Conservation (phyloP, 768 basidiomycete species). For the Rhodotorula toruloides region DNA sequence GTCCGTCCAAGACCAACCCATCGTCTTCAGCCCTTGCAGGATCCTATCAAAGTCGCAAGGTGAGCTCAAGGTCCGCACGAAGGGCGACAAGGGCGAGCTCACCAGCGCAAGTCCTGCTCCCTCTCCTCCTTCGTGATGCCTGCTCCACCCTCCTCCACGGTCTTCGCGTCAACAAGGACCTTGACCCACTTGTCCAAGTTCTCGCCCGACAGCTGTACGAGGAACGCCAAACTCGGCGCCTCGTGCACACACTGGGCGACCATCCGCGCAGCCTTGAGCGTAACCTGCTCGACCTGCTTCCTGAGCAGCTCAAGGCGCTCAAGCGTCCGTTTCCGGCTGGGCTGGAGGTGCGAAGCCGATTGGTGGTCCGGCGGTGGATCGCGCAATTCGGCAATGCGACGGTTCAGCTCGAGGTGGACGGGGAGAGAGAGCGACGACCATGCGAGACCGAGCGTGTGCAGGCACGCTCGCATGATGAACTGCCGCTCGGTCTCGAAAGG, state of each 20-base stretch:
- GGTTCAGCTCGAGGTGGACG: conserved; percentile 24
- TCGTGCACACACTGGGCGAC: conserved; percentile 30
- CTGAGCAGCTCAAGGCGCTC: conserved; percentile 21
- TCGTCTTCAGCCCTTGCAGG: conserved; percentile 28
- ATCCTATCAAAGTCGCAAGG: conserved; percentile 8
- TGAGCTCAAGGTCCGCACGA: too few species aligned
- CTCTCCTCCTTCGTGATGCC: conserved; percentile 24
- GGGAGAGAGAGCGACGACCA: conserved; percentile 36
- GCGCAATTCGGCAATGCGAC: conserved; percentile 23
- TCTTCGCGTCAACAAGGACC: conserved; percentile 17
- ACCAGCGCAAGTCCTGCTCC: conserved; percentile 18
- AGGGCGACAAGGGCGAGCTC: neutral
- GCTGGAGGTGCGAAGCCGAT: conserved; percentile 1
- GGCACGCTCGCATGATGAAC: conserved; percentile 31
- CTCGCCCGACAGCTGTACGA: conserved; percentile 28
- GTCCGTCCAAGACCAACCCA: conserved; percentile 36
- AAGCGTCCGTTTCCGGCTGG: neutral
- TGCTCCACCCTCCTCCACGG: conserved; percentile 22
- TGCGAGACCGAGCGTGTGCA: conserved; percentile 33
- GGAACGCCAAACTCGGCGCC: conserved; percentile 35
- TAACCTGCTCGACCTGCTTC: conserved; percentile 4
- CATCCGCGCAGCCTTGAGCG: conserved; percentile 33
- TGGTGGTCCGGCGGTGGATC: neutral
- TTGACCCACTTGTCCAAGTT: conserved; percentile 25
- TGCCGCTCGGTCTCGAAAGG: conserved; percentile 29